Conservation (phyloP, 345 rosid species). For the Brassica napus region Da-Ae NC_063448.1:13358001-13358500, state of each 20-base stretch:
- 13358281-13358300: slow-evolving; percentile 69
- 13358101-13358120: slow-evolving; percentile 86
- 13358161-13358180: slow-evolving; percentile 71
- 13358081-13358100: slow-evolving; percentile 66
- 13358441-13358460: slow-evolving; percentile 62
- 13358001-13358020: slow-evolving; percentile 76
- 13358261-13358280: slow-evolving; percentile 82
- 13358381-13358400: slow-evolving; percentile 72
- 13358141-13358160: slow-evolving; percentile 83
- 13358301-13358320: slow-evolving; percentile 72
- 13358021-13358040: slow-evolving; percentile 77
- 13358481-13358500: slow-evolving; percentile 39
- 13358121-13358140: slow-evolving; percentile 82
- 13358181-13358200: slow-evolving; percentile 66
- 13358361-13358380: slow-evolving; percentile 76
- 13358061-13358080: slow-evolving; percentile 62
- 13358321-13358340: slow-evolving; percentile 91
- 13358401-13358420: slow-evolving; percentile 78
- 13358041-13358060: slow-evolving; percentile 71
- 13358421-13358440: slow-evolving; percentile 88
- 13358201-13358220: slow-evolving; percentile 83
- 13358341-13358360: slow-evolving; percentile 86
- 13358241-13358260: slow-evolving; percentile 64
- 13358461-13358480: slow-evolving; percentile 56
- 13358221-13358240: slow-evolving; percentile 68